Evolutionary conservation across 805 yeast genomes (phyloP).

Genomic region (Blastobotrys peoriensis): DNA sequence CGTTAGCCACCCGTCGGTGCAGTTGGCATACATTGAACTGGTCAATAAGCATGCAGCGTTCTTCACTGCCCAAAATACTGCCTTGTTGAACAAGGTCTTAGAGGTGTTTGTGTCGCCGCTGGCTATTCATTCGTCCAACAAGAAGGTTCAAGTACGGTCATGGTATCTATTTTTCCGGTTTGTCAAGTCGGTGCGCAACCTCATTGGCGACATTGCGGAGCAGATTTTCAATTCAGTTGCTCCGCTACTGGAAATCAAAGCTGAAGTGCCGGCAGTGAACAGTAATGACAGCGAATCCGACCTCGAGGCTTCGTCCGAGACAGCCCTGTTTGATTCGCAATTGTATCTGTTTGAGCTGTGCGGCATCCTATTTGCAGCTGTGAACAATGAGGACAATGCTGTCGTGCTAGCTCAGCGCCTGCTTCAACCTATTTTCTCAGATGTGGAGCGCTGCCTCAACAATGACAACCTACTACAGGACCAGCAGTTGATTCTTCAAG

Average conservation of each 20-base stretch:
- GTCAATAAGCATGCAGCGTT: conserved; percentile 72
- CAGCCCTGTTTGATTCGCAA: conserved; percentile 67
- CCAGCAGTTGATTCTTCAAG: conserved; percentile 53
- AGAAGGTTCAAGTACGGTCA: conserved; percentile 72
- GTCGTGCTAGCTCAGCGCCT: conserved; percentile 53
- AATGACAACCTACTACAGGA: conserved; percentile 22
- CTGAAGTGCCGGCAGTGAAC: conserved; percentile 39
- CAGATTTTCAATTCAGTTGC: conserved; percentile 57
- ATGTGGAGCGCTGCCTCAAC: conserved; percentile 51
- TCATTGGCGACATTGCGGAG: conserved; percentile 47
- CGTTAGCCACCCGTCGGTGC: conserved; percentile 75
- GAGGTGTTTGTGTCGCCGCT: conserved; percentile 73
- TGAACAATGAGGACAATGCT: conserved; percentile 38
- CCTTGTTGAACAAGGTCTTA: conserved; percentile 49
- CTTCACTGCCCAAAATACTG: conserved; percentile 37
- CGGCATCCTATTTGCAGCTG: conserved; percentile 65
- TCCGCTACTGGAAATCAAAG: conserved; percentile 55
- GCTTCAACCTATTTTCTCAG: conserved; percentile 68
- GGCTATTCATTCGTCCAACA: conserved; percentile 72
- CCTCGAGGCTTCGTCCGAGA: conserved; percentile 42
- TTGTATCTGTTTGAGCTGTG: conserved; percentile 78
- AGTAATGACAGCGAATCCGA: conserved; percentile 39
- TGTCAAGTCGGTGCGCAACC: conserved; percentile 67
- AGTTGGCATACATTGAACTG: conserved; percentile 75
- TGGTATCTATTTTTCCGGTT: conserved; percentile 89